These are phyloP conservation scores for Lojkania enalia DNA, from an alignment of 2,329 filamentous ascomycete species.

Conservation along the genomic window DNA sequence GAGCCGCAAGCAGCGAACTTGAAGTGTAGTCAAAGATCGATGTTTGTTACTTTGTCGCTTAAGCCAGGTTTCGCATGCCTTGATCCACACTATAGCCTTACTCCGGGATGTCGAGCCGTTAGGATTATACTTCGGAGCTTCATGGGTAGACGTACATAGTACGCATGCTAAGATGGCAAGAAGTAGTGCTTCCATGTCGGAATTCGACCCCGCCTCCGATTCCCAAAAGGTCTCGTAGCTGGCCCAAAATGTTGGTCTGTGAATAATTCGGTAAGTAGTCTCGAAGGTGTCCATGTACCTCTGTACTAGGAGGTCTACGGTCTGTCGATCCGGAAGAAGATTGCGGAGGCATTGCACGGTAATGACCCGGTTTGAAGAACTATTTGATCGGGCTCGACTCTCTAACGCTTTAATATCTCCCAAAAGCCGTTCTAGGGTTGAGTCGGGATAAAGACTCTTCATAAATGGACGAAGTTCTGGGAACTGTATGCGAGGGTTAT, in stretches of 20 bases:
- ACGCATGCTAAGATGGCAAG: slow-evolving; percentile 45
- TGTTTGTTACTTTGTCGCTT: slow-evolving; percentile 55
- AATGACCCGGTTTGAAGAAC: slow-evolving; percentile 12
- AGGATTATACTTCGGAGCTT: slow-evolving; percentile 36
- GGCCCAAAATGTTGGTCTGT: slow-evolving; percentile 53
- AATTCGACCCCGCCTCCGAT: slow-evolving; percentile 18
- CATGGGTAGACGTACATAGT: slow-evolving; percentile 36
- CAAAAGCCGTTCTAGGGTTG: slow-evolving; percentile 24
- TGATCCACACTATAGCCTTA: slow-evolving; percentile 43
- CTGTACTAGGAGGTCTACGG: slow-evolving; percentile 46
- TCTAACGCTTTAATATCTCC: slow-evolving; percentile 27
- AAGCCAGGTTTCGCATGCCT: slow-evolving; percentile 47
- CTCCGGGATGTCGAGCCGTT: slow-evolving; percentile 45
- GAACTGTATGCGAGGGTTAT: slow-evolving; percentile 29
- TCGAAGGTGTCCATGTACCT: slow-evolving; percentile 57
- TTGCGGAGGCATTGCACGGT: slow-evolving; percentile 17
- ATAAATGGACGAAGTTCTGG: slow-evolving; percentile 35
- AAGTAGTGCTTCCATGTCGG: slow-evolving; percentile 43
- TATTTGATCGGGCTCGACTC: slow-evolving; percentile 11
- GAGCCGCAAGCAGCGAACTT: slow-evolving; percentile 53
- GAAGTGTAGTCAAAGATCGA: slow-evolving; percentile 51
- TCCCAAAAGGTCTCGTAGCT: slow-evolving; percentile 54
- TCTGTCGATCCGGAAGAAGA: slow-evolving; percentile 37
- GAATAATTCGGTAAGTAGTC: slow-evolving; percentile 54
- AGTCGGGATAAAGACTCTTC: slow-evolving; percentile 24